These are phyloP conservation scores for Pseudogymnoascus sp. DNA, from an alignment of 2,329 filamentous ascomycete species.

Conservation along the genomic window DNA sequence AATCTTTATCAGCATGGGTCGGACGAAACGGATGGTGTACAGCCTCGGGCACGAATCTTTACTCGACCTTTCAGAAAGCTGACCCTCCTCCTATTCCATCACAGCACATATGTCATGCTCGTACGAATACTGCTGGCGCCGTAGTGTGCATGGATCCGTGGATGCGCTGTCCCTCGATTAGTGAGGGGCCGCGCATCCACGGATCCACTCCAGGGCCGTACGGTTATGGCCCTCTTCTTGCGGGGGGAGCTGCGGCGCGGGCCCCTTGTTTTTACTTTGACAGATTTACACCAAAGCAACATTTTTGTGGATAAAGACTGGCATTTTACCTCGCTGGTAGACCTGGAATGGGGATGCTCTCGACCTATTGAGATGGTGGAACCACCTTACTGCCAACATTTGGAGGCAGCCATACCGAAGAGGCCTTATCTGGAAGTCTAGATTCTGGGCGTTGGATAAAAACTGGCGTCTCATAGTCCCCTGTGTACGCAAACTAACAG, in stretches of 20 bases:
- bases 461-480: constrained; percentile 18
- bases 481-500: constrained; percentile 20
- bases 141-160: too few species aligned
- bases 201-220: too few species aligned
- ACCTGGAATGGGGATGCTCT: constrained; percentile 31
- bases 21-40: too few species aligned
- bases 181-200: too few species aligned
- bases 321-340: constrained; percentile 29
- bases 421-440: not conserved
- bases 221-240: constrained; percentile 21
- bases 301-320: constrained; percentile 32
- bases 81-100: too few species aligned
- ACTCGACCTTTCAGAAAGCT: too few species aligned
- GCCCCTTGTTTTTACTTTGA: constrained; percentile 31
- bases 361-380: constrained; percentile 27
- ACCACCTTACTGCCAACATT: constrained; percentile 25
- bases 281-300: constrained; percentile 36
- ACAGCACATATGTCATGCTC: too few species aligned
- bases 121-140: too few species aligned
- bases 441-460: constrained; percentile 10
- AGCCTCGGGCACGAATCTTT: too few species aligned
- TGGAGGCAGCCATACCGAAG: not conserved
- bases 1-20: too few species aligned
- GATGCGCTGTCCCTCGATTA: too few species aligned
- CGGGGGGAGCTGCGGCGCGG: constrained; percentile 23